Evolutionary conservation across 306 rosid species (phyloP).

Genomic region (Hippophae tibetana): DNA sequence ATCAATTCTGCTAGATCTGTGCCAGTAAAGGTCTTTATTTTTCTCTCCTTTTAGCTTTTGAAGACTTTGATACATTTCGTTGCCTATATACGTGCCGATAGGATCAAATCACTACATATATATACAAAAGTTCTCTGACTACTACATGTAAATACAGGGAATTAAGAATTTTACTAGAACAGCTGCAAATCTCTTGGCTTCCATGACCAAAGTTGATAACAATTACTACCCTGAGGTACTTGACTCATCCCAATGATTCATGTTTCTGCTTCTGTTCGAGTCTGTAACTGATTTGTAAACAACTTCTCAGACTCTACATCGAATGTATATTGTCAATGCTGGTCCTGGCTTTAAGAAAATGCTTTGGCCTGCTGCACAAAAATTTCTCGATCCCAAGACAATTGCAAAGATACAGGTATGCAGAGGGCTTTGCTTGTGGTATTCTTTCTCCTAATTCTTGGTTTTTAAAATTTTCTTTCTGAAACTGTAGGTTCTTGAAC

Average conservation of each 20-base stretch:
- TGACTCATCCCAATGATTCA: neutral
- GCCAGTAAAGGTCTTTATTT: too few species aligned
- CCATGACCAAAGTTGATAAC: constrained; percentile 73
- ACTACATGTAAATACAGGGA: constrained; percentile 50
- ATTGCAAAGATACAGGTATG: constrained; percentile 77
- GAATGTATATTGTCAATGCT: constrained; percentile 89
- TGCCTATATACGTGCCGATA: neutral
- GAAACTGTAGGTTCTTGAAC: constrained; percentile 65
- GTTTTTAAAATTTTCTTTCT: constrained; percentile 15
- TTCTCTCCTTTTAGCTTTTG: too few species aligned
- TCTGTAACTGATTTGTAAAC: constrained; percentile 5
- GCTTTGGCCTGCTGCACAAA: constrained; percentile 98
- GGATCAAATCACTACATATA: neutral
- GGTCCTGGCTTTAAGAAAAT: constrained; percentile 88
- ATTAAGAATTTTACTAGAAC: constrained; percentile 78
- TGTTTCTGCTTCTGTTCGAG: constrained; percentile 1
- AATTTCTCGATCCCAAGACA: constrained; percentile 77
- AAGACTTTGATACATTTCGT: too few species aligned
- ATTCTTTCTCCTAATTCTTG: constrained; percentile 11
- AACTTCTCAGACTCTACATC: constrained; percentile 68
- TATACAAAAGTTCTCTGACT: neutral
- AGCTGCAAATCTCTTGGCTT: constrained; percentile 72
- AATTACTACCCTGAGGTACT: constrained; percentile 90
- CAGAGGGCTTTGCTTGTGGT: constrained; percentile 12
- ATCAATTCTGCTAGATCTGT: too few species aligned